Evolutionary conservation across 495 filamentous ascomycete genomes (phyloP).

Genomic region (Podospora fimiseda): DNA sequence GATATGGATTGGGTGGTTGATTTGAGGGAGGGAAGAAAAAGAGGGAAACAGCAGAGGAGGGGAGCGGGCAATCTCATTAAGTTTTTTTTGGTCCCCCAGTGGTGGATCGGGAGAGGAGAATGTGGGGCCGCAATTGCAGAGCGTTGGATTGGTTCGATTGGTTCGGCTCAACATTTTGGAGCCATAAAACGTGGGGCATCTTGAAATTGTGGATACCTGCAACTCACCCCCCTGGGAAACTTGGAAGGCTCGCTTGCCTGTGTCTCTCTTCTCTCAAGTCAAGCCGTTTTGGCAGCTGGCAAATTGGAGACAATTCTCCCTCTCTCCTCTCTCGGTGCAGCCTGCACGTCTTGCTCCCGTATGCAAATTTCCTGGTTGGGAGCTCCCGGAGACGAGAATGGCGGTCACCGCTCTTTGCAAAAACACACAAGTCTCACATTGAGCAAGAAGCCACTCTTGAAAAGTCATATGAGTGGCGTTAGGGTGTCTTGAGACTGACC

Average conservation of each 20-base stretch:
- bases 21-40: conserved; percentile 29
- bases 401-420: conserved; percentile 19
- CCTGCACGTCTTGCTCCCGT: conserved; percentile 2
- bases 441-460: too few relatives aligned
- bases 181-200: conserved; percentile 17
- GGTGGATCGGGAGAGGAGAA: background rate
- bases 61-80: conserved; percentile 29
- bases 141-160: conserved; percentile 5
- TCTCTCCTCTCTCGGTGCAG: background rate
- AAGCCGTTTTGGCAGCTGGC: conserved; percentile 11
- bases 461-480: too few relatives aligned
- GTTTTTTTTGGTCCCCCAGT: conserved; percentile 27
- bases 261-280: background rate
- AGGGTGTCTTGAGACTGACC: too few relatives aligned
- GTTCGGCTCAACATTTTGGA: background rate
- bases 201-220: background rate
- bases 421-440: too few relatives aligned
- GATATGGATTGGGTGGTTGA: conserved; percentile 30
- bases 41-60: conserved; percentile 28
- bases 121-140: conserved; percentile 8
- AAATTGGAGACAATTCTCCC: background rate
- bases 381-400: background rate
- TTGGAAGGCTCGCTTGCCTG: background rate
- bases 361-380: background rate
- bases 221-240: background rate